Base-by-base conservation (phyloP, 345 rosid genomes). In the Salix purpurea region DNA sequence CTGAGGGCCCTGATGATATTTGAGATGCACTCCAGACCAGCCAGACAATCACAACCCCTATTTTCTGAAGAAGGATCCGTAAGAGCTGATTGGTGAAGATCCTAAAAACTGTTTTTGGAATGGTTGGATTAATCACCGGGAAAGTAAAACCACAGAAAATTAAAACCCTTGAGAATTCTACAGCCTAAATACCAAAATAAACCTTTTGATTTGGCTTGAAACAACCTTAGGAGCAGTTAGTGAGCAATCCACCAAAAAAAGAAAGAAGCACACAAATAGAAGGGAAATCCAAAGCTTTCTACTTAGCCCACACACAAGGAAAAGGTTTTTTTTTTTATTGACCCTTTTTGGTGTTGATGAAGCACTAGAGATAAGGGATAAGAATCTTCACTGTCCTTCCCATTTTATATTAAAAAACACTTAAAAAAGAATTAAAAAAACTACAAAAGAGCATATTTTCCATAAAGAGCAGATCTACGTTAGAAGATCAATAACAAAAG, bases 1-100 rank as follows among this genome's bases (percentile, higher is more conserved):
- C 89, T 92, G 19, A 96, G 99, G 97, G 98, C 98, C 92, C 99
- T 93, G 94, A 96, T 81, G 64, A 96, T 92, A 82, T 80, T 84
- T 75, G 93, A 76, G 82, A 96, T 66, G 96, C 99, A 96, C 85
- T 96, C 99, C 94, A 96, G 96, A 85, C 90, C 98, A 90, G 86
- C 97, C 84, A 79, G 67, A 79, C 86, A 89, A 58, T 86, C 80
- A 79, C 78, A 76, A 81, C 97, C 90, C 48, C 87, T 77, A 76
- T 80, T 85, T 80, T 86, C 94, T 65, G 85, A 74, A 70, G 91
- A 81, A 52, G 91, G 81, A 89, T 87, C 88, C 97, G 94, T 90
- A 42, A 69, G 75, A 69, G 37, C 48, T 32, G 75, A 37, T 77
- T 74, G 76, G 72, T 39, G 28, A 61, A 23, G 64, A 80, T 67